Percentiles rank a stretch among this genome's conserved stretches.
Evolutionary conservation across 2,329 filamentous ascomycete species (phyloP).

Genomic region (Juglanconis juglandina): DNA sequence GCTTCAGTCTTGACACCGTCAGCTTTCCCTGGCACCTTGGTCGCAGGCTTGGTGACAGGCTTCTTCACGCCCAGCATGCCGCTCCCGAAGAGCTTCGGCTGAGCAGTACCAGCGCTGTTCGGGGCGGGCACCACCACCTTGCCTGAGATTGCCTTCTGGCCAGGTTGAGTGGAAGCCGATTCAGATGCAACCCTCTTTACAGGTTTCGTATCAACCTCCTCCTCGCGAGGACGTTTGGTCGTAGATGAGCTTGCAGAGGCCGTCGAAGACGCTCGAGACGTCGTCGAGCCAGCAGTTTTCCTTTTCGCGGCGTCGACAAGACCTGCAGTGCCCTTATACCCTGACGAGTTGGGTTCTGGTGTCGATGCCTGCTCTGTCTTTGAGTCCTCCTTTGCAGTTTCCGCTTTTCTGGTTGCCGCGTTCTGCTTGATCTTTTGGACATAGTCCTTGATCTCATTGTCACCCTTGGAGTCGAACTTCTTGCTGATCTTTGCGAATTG

Average conservation of each 20-base stretch:
- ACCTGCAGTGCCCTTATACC: conserved; percentile 19
- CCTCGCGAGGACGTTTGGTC: conserved; percentile 36
- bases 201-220: conserved; percentile 34
- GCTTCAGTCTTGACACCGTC: conserved; percentile 23
- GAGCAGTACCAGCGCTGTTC: conserved; percentile 3
- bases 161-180: conserved; percentile 22
- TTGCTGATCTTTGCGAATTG: conserved; percentile 65
- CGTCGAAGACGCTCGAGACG: conserved; percentile 23
- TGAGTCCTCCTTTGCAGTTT: conserved; percentile 24
- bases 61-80: conserved; percentile 19
- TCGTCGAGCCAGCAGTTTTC: conserved; percentile 13
- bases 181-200: conserved; percentile 38
- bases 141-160: conserved; percentile 13
- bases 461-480: conserved; percentile 61
- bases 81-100: conserved; percentile 16
- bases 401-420: conserved; percentile 21
- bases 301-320: conserved; percentile 20
- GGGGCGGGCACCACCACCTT: conserved; percentile 12
- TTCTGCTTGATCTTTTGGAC: conserved; percentile 44
- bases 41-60: conserved; percentile 26
- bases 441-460: conserved; percentile 60
- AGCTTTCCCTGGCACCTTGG: conserved; percentile 31
- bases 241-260: conserved; percentile 16
- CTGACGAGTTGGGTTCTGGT: conserved; percentile 10
- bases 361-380: conserved; percentile 21